Evolutionary conservation across 345 rosid genomes (phyloP).

Genomic region (Geranium rotundifolium): DNA sequence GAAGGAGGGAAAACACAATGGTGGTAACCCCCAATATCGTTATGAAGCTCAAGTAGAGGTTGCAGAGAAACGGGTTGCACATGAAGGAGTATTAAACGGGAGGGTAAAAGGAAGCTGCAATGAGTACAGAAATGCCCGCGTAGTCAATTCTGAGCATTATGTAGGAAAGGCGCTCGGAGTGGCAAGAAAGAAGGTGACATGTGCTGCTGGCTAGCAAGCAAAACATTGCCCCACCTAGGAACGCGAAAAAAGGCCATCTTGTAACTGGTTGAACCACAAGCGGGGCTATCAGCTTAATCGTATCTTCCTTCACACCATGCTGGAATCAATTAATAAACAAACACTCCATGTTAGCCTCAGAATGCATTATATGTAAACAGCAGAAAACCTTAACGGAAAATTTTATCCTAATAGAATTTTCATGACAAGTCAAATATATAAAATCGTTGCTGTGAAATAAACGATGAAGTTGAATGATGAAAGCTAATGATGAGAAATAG

Average conservation of each 20-base stretch:
- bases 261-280: constrained; percentile 69
- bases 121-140: constrained; percentile 77
- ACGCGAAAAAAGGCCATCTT: constrained; percentile 85
- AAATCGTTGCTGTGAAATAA: neutral
- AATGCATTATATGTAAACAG: too few species aligned
- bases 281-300: constrained; percentile 68
- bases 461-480: neutral
- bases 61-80: constrained; percentile 86
- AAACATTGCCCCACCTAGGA: constrained; percentile 94
- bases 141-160: constrained; percentile 91
- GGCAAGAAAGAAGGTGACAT: constrained; percentile 86
- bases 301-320: constrained; percentile 61
- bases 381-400: too few species aligned
- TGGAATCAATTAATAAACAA: constrained; percentile 19
- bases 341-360: too few species aligned
- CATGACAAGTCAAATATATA: too few species aligned
- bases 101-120: constrained; percentile 83
- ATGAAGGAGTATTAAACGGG: constrained; percentile 89
- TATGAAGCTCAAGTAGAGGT: constrained; percentile 77
- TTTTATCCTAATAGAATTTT: too few species aligned
- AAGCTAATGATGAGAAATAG: constrained; percentile 1
- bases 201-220: constrained; percentile 83
- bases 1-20: constrained; percentile 50
- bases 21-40: constrained; percentile 66
- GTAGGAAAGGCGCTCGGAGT: constrained; percentile 63